Percentiles rank a stretch among this genome's conserved stretches.
phyloP scores from a whole-genome alignment of 2,329 filamentous ascomycete species.

The Bipolaris cookei region DNA sequence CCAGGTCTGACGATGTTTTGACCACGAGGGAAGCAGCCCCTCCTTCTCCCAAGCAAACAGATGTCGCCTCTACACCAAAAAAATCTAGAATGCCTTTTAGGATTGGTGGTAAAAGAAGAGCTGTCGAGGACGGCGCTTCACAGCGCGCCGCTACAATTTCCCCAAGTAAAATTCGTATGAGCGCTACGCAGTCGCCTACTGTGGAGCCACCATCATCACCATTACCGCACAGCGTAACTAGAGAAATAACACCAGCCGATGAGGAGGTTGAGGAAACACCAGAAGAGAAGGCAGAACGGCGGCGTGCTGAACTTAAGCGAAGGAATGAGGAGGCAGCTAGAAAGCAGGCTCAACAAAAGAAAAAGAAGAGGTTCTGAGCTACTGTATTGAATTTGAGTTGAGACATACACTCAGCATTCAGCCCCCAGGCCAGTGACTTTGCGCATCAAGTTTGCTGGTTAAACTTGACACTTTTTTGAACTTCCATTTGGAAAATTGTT shows the following conservation, averaged over 20 bases:
- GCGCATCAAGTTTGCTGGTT: background rate
- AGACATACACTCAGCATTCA: no score
- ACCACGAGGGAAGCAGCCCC: conserved; percentile 3
- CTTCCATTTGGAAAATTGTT: background rate
- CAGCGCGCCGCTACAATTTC: conserved; percentile 5
- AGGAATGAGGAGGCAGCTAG: conserved; percentile 60
- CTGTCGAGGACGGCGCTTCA: conserved; percentile 8
- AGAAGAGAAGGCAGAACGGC: conserved; percentile 61
- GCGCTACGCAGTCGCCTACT: conserved; percentile 16
- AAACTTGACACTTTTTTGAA: background rate
- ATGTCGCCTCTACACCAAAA: conserved; percentile 15
- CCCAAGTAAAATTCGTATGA: conserved; percentile 10
- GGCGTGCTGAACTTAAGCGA: conserved; percentile 63
- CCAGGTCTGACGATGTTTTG: background rate
- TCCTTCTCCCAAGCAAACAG: conserved; percentile 9
- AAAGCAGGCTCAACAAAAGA: conserved; percentile 54
- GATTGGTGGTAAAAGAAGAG: conserved; percentile 43
- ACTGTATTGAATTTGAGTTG: background rate
- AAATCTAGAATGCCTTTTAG: conserved; percentile 33
- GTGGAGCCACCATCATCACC: conserved; percentile 19
- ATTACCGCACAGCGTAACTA: background rate
- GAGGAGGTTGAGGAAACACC: conserved; percentile 48
- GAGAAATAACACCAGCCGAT: conserved; percentile 19
- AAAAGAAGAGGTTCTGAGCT: conserved; percentile 43
- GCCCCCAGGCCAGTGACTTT: background rate